A percentile compares a stretch with the other conserved stretches of the same genome.
These are phyloP conservation scores for Russula olivacea DNA, from an alignment of 768 basidiomycete species.

Conservation along the genomic window DNA sequence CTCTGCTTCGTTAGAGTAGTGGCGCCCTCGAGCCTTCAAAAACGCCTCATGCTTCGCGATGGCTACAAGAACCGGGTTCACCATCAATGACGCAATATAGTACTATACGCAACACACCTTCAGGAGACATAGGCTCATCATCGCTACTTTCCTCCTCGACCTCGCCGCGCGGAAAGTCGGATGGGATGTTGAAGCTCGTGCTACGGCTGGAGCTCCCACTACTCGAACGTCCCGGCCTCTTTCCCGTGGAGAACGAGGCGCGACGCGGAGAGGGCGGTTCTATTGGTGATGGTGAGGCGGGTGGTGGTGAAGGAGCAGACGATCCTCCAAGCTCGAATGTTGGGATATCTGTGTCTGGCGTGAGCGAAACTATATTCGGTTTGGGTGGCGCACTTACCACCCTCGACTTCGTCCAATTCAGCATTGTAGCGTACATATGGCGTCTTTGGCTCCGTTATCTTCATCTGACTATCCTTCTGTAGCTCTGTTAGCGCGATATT, in stretches of 20 bases:
- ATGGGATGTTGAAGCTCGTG: slow-evolving; percentile 55
- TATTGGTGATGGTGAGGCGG: slow-evolving; percentile 12
- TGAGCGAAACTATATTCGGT: background rate
- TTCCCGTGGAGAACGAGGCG: slow-evolving; percentile 66
- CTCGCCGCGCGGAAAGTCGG: slow-evolving; percentile 44
- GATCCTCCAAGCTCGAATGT: slow-evolving; percentile 54
- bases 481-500: slow-evolving; percentile 90
- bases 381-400: slow-evolving; percentile 47
- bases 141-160: slow-evolving; percentile 46
- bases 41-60: slow-evolving; percentile 79
- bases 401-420: slow-evolving; percentile 77
- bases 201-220: slow-evolving; percentile 66
- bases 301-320: slow-evolving; percentile 23
- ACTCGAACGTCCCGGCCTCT: slow-evolving; percentile 48
- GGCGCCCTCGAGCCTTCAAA: slow-evolving; percentile 70
- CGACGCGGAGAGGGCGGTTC: slow-evolving; percentile 58
- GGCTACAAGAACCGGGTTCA: slow-evolving; percentile 40
- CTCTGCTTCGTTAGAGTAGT: slow-evolving; percentile 88
- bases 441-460: slow-evolving; percentile 97
- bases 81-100: background rate
- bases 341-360: slow-evolving; percentile 63
- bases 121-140: slow-evolving; percentile 80
- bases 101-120: slow-evolving; percentile 56
- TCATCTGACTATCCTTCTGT: slow-evolving; percentile 94
- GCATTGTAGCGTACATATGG: slow-evolving; percentile 91